These are phyloP conservation scores for Scheffersomyces stambukii DNA, from an alignment of 1,139 yeast genomes.

Conservation along the genomic window DNA sequence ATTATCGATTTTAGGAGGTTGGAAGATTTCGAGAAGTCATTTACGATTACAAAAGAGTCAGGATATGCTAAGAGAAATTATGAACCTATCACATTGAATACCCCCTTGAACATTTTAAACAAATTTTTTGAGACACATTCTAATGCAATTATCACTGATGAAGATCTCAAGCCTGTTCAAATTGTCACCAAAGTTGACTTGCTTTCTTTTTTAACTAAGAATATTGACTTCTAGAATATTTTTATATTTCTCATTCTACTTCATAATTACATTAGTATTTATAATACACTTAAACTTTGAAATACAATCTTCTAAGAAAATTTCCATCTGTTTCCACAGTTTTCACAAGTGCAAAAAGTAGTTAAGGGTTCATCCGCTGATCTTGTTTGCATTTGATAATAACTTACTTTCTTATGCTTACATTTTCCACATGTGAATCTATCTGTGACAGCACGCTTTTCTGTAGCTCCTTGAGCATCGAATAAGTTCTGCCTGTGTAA, in stretches of 20 bases:
- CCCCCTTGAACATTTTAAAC: slow-evolving; percentile 67
- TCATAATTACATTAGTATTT: neutral
- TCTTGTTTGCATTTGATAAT: slow-evolving; percentile 96
- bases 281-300: too few relatives aligned
- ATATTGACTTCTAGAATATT: slow-evolving; percentile 9
- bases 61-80: slow-evolving; percentile 63
- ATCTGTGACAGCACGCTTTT: slow-evolving; percentile 93
- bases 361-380: slow-evolving; percentile 99
- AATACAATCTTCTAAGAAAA: slow-evolving; percentile 70
- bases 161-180: slow-evolving; percentile 68
- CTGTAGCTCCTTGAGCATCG: slow-evolving; percentile 98
- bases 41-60: slow-evolving; percentile 57
- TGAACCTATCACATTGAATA: slow-evolving; percentile 63
- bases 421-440: slow-evolving; percentile 97
- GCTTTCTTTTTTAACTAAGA: slow-evolving; percentile 58
- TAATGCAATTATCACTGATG: slow-evolving; percentile 78
- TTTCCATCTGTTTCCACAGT: slow-evolving; percentile 97
- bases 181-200: slow-evolving; percentile 87
- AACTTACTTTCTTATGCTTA: slow-evolving; percentile 93
- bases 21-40: slow-evolving; percentile 65
- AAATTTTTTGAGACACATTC: slow-evolving; percentile 84
- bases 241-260: neutral
- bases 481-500: slow-evolving; percentile 84
- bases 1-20: slow-evolving; percentile 75
- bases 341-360: slow-evolving; percentile 95